phyloP scores from a whole-genome alignment of 306 rosid genomes.

The Cajanus cajan region DNA sequence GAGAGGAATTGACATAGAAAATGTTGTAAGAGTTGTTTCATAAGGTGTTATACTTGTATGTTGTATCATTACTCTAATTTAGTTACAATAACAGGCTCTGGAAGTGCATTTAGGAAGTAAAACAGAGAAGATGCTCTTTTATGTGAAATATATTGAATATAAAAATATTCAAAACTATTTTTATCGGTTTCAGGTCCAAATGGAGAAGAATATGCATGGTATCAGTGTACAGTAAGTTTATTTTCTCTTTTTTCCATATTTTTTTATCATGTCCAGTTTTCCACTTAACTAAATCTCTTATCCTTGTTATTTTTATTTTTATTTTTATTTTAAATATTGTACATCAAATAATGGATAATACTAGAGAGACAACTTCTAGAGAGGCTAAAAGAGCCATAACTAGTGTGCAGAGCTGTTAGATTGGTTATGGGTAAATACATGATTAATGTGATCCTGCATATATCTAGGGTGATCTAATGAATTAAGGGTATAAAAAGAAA shows the following conservation, averaged over 20 bases:
- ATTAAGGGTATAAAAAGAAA: too few relatives aligned
- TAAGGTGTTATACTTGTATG: too few relatives aligned
- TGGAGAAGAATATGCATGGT: constrained; percentile 95
- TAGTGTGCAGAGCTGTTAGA: not conserved
- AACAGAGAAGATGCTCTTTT: not conserved
- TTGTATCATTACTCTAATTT: not conserved
- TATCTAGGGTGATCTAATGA: too few relatives aligned
- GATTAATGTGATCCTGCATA: not conserved
- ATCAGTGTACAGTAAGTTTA: constrained; percentile 85
- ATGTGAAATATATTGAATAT: not conserved
- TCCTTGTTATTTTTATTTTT: constrained; percentile 14
- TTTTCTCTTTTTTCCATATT: constrained; percentile 15
- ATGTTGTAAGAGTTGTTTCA: too few relatives aligned
- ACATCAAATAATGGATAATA: not conserved
- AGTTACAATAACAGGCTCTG: not conserved
- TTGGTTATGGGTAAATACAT: not conserved
- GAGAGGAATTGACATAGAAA: too few relatives aligned
- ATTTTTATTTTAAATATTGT: not conserved
- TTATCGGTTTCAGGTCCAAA: constrained; percentile 81
- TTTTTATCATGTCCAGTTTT: constrained; percentile 11
- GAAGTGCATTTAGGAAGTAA: constrained; percentile 2
- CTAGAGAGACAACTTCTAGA: not conserved
- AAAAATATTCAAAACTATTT: not conserved
- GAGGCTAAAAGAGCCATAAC: not conserved
- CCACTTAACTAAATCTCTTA: not conserved